Conservation (phyloP, 2,329 filamentous ascomycete genomes). For the Phoma sp. region DNA sequence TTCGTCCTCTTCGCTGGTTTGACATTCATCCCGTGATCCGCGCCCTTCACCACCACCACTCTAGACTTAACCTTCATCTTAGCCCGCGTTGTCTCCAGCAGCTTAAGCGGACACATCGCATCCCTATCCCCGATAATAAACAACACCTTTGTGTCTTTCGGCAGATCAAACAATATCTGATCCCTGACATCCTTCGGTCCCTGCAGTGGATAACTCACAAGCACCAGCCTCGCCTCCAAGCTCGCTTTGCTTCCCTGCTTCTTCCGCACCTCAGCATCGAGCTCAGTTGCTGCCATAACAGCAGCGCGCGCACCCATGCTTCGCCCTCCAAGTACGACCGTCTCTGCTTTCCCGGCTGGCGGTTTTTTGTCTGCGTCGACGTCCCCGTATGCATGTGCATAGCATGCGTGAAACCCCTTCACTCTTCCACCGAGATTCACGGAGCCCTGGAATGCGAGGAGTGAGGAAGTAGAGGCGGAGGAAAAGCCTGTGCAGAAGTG, state of each 20-base stretch:
- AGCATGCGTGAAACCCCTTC: slow-evolving; percentile 48
- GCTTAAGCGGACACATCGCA: slow-evolving; percentile 31
- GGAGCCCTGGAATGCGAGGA: slow-evolving; percentile 52
- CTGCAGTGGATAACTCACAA: slow-evolving; percentile 53
- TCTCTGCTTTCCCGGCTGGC: neutral
- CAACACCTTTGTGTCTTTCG: slow-evolving; percentile 40
- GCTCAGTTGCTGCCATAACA: slow-evolving; percentile 41
- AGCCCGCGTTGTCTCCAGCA: slow-evolving; percentile 34
- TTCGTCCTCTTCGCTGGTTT: slow-evolving; percentile 34
- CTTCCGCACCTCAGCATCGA: neutral
- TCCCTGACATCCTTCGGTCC: slow-evolving; percentile 49
- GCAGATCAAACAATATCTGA: slow-evolving; percentile 49
- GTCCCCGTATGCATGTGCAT: slow-evolving; percentile 11
- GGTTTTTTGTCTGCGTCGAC: neutral
- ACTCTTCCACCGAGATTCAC: slow-evolving; percentile 51
- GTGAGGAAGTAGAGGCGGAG: neutral
- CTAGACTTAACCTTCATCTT: slow-evolving; percentile 51
- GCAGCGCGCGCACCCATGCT: slow-evolving; percentile 57
- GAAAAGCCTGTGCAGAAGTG: slow-evolving; percentile 52
- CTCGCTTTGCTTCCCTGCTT: neutral
- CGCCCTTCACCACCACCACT: slow-evolving; percentile 47
- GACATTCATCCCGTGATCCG: slow-evolving; percentile 53
- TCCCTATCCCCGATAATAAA: slow-evolving; percentile 49
- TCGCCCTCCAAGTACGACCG: slow-evolving; percentile 47
- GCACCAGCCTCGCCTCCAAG: slow-evolving; percentile 35